phyloP scores from a whole-genome alignment of 805 yeast genomes.

The Vanderwaltozyma polyspora region DNA sequence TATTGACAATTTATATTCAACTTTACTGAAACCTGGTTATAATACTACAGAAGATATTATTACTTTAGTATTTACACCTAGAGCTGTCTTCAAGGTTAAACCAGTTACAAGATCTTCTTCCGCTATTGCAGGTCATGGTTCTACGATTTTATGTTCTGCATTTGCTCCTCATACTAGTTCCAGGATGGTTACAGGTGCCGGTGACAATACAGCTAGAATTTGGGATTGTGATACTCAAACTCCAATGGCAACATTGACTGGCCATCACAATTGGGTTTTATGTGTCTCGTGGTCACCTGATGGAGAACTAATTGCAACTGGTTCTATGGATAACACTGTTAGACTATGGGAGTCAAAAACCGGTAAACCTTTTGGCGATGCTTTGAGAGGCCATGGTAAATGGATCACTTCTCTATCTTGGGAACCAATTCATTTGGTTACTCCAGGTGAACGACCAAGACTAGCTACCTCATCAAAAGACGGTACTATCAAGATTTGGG shows the following conservation, averaged over 20 bases:
- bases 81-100: constrained; percentile 87
- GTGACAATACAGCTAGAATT: constrained; percentile 88
- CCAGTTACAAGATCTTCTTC: constrained; percentile 86
- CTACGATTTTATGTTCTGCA: constrained; percentile 82
- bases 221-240: constrained; percentile 98
- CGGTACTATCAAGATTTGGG: constrained; percentile 85
- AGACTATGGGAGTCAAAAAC: constrained; percentile 75
- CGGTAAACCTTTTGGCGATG: constrained; percentile 64
- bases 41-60: constrained; percentile 88
- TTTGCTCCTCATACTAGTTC: constrained; percentile 87
- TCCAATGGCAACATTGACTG: constrained; percentile 65
- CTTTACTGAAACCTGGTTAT: constrained; percentile 76
- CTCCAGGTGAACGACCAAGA: constrained; percentile 53
- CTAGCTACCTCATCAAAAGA: constrained; percentile 87
- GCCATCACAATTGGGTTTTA: constrained; percentile 90
- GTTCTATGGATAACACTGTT: constrained; percentile 85
- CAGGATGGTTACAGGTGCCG: constrained; percentile 88
- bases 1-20: constrained; percentile 61
- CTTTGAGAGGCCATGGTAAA: constrained; percentile 72
- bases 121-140: constrained; percentile 90
- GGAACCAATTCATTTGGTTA: constrained; percentile 85
- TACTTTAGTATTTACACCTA: constrained; percentile 84
- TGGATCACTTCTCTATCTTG: constrained; percentile 85
- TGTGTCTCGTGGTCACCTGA: constrained; percentile 89
- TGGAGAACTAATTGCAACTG: constrained; percentile 86